Percentiles rank a stretch among this genome's conserved stretches.
These are phyloP conservation scores for Calonectria ilicicola DNA, from an alignment of 2,329 filamentous ascomycete genomes.

Conservation along the genomic window DNA sequence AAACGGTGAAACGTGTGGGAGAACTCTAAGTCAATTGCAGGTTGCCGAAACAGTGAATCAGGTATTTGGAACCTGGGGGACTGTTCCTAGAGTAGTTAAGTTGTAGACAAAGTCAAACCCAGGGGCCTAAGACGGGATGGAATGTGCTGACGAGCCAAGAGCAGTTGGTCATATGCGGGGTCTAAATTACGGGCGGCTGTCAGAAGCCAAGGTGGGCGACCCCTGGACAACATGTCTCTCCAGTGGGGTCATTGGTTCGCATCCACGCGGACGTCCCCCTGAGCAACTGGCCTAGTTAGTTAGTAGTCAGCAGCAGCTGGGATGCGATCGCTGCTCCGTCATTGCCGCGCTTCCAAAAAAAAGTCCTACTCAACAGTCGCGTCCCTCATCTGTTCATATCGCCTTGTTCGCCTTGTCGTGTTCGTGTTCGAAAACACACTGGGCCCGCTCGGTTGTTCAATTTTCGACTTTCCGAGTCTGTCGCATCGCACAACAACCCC, in stretches of 20 bases:
- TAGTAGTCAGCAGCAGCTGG: not conserved
- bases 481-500: not conserved
- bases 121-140: not conserved
- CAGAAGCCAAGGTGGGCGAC: not conserved
- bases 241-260: slow-evolving; percentile 2
- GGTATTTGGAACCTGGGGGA: too few species aligned
- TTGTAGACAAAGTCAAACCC: too few species aligned
- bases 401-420: not conserved
- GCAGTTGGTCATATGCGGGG: not conserved
- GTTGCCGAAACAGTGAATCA: too few species aligned
- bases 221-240: slow-evolving; percentile 1
- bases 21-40: too few species aligned
- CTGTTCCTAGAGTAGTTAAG: too few species aligned
- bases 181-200: not conserved
- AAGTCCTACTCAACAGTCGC: not conserved
- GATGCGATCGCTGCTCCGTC: slow-evolving; percentile 3
- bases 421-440: not conserved
- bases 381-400: not conserved
- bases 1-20: too few species aligned
- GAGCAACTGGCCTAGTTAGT: not conserved
- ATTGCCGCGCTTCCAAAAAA: not conserved
- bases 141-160: not conserved
- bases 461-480: not conserved
- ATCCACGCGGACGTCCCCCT: not conserved
- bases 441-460: not conserved